Base-by-base conservation (phyloP, 106 monocot species). In the Apostasia ramifera region DNA sequence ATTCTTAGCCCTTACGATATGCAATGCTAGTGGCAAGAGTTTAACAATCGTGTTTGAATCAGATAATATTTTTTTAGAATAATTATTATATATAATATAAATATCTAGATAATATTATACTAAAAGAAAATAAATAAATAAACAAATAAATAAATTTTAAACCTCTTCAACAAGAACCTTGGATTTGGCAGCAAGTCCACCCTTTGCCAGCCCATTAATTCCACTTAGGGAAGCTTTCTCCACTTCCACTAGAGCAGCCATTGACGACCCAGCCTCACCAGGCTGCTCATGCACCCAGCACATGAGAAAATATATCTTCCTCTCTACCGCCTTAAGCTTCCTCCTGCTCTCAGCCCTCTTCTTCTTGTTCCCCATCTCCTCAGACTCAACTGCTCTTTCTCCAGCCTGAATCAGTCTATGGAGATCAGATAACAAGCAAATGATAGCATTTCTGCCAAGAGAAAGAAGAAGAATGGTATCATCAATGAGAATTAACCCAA, bases 231-330 rank as follows among this genome's bases (percentile, higher is more conserved):
- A 75, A 66, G 76, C 73, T 66, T 81, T 90, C 80, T 85, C 85
- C 60, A 81, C 63, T 45, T 78, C 76, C 13, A 93, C 73, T 42
- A 83, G 39, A 40, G 74, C 51, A 1, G 86, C 80, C 55, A 93
- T 62, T 8, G 82, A 83, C 5, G 76, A 53, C 89, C 90, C 93
- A 41, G 53, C 75, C 68, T 90, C 83, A 4, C 42, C 55, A 12
- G 83, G 84, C 66, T 93, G 98, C 55, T 98, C 93, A 70, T 90
- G 87, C 53, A 85, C 87, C 98, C 98, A 98, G 72, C 98, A 90
- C 79, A 79, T 85, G 68, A 98, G 57, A 58, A 98, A 98, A 56
- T 88, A 93, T 40, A 88, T 57, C 83, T 98, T 98, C 81, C 72
- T 87, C 44, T 85, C 93, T 0, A 81, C 90, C 39, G 40, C 55